phyloP scores from a whole-genome alignment of 148 eudicot genomes.

The Camellia sinensis region DNA sequence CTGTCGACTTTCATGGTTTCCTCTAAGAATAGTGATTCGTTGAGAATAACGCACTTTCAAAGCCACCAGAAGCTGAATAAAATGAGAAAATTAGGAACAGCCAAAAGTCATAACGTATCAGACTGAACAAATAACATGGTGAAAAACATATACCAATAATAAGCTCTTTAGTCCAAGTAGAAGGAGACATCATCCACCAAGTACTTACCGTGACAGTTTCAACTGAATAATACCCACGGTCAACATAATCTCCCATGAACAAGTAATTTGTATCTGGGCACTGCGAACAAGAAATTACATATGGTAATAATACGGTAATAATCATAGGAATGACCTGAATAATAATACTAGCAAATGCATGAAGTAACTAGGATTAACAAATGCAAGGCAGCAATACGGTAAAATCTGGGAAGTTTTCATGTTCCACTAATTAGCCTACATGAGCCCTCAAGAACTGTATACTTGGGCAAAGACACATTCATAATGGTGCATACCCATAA shows the following conservation, averaged over 20 bases:
- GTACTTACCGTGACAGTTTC: slow-evolving; percentile 92
- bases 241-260: slow-evolving; percentile 99
- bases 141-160: neutral
- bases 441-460: neutral
- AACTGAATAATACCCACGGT: slow-evolving; percentile 97
- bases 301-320: neutral
- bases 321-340: neutral
- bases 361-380: neutral
- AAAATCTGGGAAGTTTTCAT: neutral
- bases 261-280: slow-evolving; percentile 96
- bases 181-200: neutral
- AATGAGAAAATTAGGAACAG: slow-evolving; percentile 2
- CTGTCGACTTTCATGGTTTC: slow-evolving; percentile 99
- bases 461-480: neutral
- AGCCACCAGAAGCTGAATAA: slow-evolving; percentile 86
- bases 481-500: neutral
- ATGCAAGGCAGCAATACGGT: neutral
- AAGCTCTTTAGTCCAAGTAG: neutral
- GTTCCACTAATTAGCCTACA: neutral
- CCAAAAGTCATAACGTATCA: neutral
- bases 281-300: slow-evolving; percentile 35
- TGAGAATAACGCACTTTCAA: slow-evolving; percentile 92
- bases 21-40: slow-evolving; percentile 91
- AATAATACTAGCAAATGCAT: neutral
- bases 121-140: neutral